These are phyloP conservation scores for Flueggea neowawraea DNA, from an alignment of 441 rosid genomes.

Conservation along the genomic window DNA sequence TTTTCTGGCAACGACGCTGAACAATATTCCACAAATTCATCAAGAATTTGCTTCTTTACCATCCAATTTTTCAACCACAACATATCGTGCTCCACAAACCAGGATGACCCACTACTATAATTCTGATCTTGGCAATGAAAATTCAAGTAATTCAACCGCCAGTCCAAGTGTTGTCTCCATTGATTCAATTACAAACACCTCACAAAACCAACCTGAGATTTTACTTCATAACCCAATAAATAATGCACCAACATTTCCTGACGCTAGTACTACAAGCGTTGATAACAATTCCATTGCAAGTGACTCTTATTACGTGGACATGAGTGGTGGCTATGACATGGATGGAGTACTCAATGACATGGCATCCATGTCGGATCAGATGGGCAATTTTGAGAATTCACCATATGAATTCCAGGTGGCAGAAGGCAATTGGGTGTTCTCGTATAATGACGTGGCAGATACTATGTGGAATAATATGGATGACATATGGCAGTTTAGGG, in stretches of 20 bases:
- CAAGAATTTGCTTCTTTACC: constrained; percentile 3
- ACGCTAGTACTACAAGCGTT: background rate
- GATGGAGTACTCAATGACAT: constrained; percentile 22
- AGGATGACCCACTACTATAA: too few species aligned
- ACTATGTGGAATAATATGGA: constrained; percentile 35
- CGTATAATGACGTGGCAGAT: constrained; percentile 23
- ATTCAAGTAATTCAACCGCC: constrained; percentile 10
- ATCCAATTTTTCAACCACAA: constrained; percentile 6
- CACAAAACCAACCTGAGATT: constrained; percentile 6
- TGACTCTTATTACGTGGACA: constrained; percentile 13
- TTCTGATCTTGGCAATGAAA: constrained; percentile 2
- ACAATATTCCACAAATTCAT: constrained; percentile 6
- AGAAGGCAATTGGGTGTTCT: constrained; percentile 19
- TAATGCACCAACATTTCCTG: constrained; percentile 2
- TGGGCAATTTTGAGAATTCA: constrained; percentile 16
- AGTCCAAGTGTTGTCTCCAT: constrained; percentile 18
- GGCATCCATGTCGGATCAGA: constrained; percentile 19
- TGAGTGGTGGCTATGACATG: constrained; percentile 24
- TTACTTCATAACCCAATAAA: constrained; percentile 16
- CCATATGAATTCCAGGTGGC: constrained; percentile 18
- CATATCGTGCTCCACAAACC: constrained; percentile 3
- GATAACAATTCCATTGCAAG: constrained; percentile 5
- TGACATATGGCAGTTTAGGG: constrained; percentile 36
- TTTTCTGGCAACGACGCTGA: too few species aligned
- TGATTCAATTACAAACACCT: constrained; percentile 14